phyloP scores from a whole-genome alignment of 2,329 filamentous ascomycete genomes.

The Colletotrichum sp. region DNA sequence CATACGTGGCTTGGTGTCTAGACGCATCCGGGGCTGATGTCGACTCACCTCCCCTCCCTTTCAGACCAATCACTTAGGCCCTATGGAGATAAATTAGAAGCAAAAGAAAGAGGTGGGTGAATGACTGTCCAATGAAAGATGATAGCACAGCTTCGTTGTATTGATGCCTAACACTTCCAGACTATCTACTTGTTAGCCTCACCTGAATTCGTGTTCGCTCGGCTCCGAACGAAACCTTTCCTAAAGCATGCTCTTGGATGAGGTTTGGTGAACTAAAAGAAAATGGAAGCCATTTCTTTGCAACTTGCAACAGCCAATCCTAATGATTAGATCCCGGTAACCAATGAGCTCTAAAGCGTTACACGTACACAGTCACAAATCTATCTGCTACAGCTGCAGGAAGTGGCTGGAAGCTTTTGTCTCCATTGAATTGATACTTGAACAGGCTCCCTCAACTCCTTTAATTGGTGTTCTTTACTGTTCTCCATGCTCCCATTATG shows the following conservation, averaged over 20 bases:
- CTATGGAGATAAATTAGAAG: not conserved
- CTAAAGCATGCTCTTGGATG: not conserved
- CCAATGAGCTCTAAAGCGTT: not conserved
- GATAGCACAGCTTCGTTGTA: not conserved
- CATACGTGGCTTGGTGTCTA: not conserved
- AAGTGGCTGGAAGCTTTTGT: not conserved
- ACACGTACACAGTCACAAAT: not conserved
- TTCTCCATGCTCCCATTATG: not conserved
- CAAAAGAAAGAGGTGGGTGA: not conserved
- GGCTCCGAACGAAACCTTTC: not conserved
- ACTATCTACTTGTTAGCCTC: not conserved
- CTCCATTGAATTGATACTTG: not conserved
- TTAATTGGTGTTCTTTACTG: not conserved
- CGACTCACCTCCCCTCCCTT: not conserved
- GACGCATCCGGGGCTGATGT: not conserved
- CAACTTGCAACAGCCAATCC: not conserved
- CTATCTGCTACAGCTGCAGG: not conserved
- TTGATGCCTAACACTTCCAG: not conserved
- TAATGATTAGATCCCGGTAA: accelerated
- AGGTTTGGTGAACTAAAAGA: not conserved
- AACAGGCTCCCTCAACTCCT: not conserved
- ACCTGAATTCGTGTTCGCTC: not conserved
- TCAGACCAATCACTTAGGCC: no score
- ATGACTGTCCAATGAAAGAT: not conserved
- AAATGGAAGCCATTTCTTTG: not conserved